phyloP scores from a whole-genome alignment of 2,329 filamentous ascomycete species.

The Fusarium sp. region DNA sequence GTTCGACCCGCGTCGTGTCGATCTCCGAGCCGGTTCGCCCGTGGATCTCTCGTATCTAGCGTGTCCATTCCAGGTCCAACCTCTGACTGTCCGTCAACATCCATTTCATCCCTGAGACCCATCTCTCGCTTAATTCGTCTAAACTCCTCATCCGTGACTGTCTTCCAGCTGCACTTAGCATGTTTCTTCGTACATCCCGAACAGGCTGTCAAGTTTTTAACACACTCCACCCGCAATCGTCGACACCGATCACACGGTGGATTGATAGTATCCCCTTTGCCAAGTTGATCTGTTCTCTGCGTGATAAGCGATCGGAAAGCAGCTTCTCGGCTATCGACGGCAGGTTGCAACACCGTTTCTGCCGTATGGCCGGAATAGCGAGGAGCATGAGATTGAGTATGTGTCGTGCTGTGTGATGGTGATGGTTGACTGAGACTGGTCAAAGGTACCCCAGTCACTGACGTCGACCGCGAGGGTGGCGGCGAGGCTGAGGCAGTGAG shows the following conservation, averaged over 20 bases:
- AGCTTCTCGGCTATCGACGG: constrained; percentile 50
- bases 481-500: constrained; percentile 42
- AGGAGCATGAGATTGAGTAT: constrained; percentile 37
- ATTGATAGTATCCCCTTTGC: constrained; percentile 81
- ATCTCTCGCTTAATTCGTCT: constrained; percentile 50
- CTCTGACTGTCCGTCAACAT: constrained; percentile 37
- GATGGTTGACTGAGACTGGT: constrained; percentile 47
- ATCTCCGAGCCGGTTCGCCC: constrained; percentile 28
- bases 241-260: constrained; percentile 90
- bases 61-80: constrained; percentile 28
- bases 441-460: constrained; percentile 46
- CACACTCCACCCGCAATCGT: constrained; percentile 83
- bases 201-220: constrained; percentile 90
- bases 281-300: constrained; percentile 81
- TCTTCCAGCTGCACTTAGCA: constrained; percentile 89
- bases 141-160: constrained; percentile 81
- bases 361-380: constrained; percentile 40
- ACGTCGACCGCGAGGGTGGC: constrained; percentile 48
- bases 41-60: constrained; percentile 31
- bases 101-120: constrained; percentile 39
- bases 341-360: constrained; percentile 46
- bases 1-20: constrained; percentile 30
- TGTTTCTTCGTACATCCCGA: constrained; percentile 92
- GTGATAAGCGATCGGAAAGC: constrained; percentile 73
- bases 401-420: constrained; percentile 42